Base-by-base conservation (phyloP, 192 early-diverging fungal species). In the Backusella macrospora region DNA sequence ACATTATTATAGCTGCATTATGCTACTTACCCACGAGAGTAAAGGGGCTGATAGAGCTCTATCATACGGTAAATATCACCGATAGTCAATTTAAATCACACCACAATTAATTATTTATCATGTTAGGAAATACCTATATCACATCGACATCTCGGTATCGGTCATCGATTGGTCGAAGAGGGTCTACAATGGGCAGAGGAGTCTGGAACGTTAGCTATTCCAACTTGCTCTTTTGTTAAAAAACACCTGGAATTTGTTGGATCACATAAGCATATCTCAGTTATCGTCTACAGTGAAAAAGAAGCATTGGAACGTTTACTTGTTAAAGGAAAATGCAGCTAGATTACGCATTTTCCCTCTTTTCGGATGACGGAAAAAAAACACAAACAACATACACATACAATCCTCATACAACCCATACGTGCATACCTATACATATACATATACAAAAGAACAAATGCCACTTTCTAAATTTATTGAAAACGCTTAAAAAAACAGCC, bases 71-170 rank as follows among this genome's bases (percentile, higher is more conserved):
- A 62, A 71, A 52, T 40, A 55, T 23, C 14, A 39, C 8, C 15
- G 10, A 29, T 13, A 43, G 14, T 45, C 5, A 29, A 44, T n/a
- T 26, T 23, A 44, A 42, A 26, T 34, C 15, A n/a, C 23, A 42
- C 42, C 38, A 39, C 18, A 21, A 15, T 34, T 66, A 66, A 21
- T 21, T 38, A 39, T 42, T 18, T 18, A 40, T 42, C 38, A 66
- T 42, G 40, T 40, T 71, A 76, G 74, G 74, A 76, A 70, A 76
- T 76, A 62, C 74, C 74, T 15, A 48, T 63, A 38, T 55, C 59
- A 45, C 64, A 76, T 70, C 67, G 74, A 42, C 59, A 69, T 44
- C 37, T 21, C 46, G 74, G 68, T 5, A 62, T 76, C 40, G 74
- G 74, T 12, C 62, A 76, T 46, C 23, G 48, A 7, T 23, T 76